Evolutionary conservation across 495 filamentous ascomycete genomes (phyloP).

Genomic region (Lasiosphaeriaceae sp.): DNA sequence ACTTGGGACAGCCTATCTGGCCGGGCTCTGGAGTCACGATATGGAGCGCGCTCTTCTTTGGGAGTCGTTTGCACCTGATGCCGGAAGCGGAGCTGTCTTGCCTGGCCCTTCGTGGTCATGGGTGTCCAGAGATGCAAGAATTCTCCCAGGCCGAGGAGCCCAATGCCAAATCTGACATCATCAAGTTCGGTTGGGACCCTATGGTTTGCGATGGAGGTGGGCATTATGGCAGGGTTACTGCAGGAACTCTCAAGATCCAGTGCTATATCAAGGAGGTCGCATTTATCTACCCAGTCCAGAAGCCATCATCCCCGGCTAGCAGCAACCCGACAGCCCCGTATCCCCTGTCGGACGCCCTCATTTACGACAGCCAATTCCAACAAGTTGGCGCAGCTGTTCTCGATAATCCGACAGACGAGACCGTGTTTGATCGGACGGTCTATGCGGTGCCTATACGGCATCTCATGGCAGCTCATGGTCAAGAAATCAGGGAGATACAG

Average conservation of each 20-base stretch:
- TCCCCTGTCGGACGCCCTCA: background rate
- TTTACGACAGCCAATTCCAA: background rate
- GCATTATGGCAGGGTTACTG: background rate
- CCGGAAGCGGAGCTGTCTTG: background rate
- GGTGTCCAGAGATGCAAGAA: conserved; percentile 2
- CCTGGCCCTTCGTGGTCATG: conserved; percentile 3
- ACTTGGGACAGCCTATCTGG: background rate
- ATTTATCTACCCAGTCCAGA: background rate
- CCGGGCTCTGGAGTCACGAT: conserved; percentile 3
- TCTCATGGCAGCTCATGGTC: background rate
- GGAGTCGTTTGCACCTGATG: background rate
- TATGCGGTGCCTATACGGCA: conserved; percentile 1
- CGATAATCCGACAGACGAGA: background rate
- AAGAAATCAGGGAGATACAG: background rate
- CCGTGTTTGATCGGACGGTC: background rate
- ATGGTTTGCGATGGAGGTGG: background rate
- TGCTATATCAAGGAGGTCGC: background rate
- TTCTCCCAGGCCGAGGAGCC: background rate
- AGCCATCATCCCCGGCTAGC: background rate
- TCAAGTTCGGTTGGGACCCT: background rate
- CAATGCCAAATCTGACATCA: background rate
- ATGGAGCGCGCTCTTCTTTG: background rate
- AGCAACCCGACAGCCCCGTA: background rate
- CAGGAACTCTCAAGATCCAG: background rate
- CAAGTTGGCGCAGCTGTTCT: conserved; percentile 3